These are phyloP conservation scores for Aspergillus felis DNA, from an alignment of 2,329 filamentous ascomycete species.

Conservation along the genomic window DNA sequence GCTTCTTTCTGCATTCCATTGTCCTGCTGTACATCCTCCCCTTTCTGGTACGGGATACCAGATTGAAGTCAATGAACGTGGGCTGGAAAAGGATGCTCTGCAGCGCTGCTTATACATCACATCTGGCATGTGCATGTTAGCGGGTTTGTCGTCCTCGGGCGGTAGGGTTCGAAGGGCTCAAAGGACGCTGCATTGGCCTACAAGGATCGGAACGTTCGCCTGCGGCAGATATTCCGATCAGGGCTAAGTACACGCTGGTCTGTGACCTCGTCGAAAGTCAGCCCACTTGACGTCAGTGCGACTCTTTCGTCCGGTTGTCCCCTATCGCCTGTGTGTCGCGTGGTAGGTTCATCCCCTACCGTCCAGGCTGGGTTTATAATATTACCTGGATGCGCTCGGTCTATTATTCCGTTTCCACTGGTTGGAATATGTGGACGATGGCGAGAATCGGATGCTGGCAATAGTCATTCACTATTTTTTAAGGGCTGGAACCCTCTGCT, in stretches of 20 bases:
- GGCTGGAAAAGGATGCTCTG: constrained; percentile 13
- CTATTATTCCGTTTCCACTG: constrained; percentile 23
- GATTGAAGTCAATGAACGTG: constrained; percentile 29
- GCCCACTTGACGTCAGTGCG: not conserved
- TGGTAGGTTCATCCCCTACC: constrained; percentile 54
- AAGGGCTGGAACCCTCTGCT: constrained; percentile 31
- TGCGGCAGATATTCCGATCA: constrained; percentile 27
- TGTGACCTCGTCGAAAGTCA: constrained; percentile 27
- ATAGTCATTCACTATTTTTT: constrained; percentile 15
- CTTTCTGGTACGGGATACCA: constrained; percentile 38
- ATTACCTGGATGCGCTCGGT: constrained; percentile 34
- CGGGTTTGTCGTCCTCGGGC: constrained; percentile 14
- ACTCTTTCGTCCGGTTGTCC: not conserved
- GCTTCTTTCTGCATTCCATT: constrained; percentile 14
- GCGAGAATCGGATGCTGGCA: constrained; percentile 51
- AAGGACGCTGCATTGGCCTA: constrained; percentile 2
- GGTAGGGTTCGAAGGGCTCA: constrained; percentile 3
- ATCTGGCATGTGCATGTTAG: constrained; percentile 35
- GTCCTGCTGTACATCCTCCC: constrained; percentile 30
- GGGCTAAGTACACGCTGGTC: constrained; percentile 28
- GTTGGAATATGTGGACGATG: constrained; percentile 20
- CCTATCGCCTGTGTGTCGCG: constrained; percentile 8
- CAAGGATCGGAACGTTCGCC: constrained; percentile 14
- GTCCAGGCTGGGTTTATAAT: constrained; percentile 44
- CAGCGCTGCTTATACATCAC: constrained; percentile 20